Conservation (phyloP, 371 early-diverging fungal species). For the Mortierella sp. region DNA sequence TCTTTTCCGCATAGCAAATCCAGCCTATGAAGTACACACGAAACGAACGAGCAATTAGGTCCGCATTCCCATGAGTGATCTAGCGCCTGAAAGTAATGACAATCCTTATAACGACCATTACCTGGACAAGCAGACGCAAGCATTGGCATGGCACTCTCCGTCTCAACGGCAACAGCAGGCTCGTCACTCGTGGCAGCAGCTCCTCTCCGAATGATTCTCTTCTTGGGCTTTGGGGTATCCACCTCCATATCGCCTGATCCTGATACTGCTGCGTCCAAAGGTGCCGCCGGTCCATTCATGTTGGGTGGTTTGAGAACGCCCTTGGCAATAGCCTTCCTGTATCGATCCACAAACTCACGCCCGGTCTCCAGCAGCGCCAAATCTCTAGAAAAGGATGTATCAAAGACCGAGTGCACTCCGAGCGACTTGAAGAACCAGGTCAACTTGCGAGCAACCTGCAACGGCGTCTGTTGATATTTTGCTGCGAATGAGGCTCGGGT, state of each 20-base stretch:
- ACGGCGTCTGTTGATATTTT: constrained; percentile 78
- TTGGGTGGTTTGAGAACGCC: constrained; percentile 61
- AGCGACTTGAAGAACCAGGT: constrained; percentile 79
- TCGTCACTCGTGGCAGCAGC: constrained; percentile 38
- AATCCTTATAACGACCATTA: background rate
- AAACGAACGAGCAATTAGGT: background rate
- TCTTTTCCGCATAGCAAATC: constrained; percentile 99
- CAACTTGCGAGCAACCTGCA: constrained; percentile 72
- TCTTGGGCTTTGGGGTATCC: constrained; percentile 23
- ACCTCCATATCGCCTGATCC: constrained; percentile 40
- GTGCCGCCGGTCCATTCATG: constrained; percentile 20
- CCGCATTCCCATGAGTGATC: background rate
- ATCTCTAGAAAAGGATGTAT: constrained; percentile 90
- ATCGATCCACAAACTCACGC: constrained; percentile 89
- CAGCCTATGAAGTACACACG: constrained; percentile 69
- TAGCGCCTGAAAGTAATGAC: background rate
- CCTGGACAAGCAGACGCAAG: constrained; percentile 66
- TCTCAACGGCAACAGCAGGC: constrained; percentile 47
- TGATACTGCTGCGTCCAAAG: background rate
- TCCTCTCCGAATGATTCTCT: constrained; percentile 37
- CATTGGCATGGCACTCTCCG: constrained; percentile 58
- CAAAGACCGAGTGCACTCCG: constrained; percentile 89
- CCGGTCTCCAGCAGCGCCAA: constrained; percentile 88
- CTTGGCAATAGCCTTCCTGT: constrained; percentile 59
- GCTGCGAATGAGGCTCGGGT: constrained; percentile 91